Percentiles rank a stretch among this genome's conserved stretches.
These are phyloP conservation scores for Metschnikowia gruessii DNA, from an alignment of 805 yeast genomes.

Conservation along the genomic window DNA sequence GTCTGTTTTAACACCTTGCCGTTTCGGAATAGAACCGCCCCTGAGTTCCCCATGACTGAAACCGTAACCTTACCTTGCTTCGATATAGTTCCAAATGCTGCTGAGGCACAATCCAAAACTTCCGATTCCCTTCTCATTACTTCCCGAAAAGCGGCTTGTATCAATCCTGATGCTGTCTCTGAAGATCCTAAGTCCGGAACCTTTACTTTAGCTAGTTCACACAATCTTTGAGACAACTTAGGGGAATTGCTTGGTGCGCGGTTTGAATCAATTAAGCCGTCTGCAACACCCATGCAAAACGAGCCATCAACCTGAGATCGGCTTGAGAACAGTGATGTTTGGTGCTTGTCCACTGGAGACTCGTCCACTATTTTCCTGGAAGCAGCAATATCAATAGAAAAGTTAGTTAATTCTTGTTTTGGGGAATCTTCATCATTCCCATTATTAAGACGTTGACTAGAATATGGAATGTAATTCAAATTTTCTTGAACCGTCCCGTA, in stretches of 20 bases:
- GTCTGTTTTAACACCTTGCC: not conserved
- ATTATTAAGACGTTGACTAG: too few relatives aligned
- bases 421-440: too few relatives aligned
- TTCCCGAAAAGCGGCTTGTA: not conserved
- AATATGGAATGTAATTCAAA: too few relatives aligned
- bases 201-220: not conserved
- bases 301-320: not conserved
- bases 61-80: not conserved
- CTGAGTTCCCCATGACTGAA: constrained; percentile 1
- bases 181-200: too few relatives aligned
- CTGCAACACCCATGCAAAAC: not conserved
- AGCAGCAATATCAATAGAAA: not conserved
- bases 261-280: not conserved
- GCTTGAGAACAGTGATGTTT: not conserved
- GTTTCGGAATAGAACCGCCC: not conserved
- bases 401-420: not conserved
- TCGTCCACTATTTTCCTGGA: not conserved
- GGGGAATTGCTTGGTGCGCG: not conserved
- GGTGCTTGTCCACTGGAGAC: not conserved
- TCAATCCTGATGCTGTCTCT: not conserved
- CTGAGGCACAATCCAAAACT: not conserved
- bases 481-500: too few relatives aligned
- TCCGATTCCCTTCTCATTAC: not conserved
- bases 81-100: not conserved
- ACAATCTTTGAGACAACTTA: not conserved